Conservation (phyloP, 805 yeast genomes). For the Saturnispora sanitii region DNA sequence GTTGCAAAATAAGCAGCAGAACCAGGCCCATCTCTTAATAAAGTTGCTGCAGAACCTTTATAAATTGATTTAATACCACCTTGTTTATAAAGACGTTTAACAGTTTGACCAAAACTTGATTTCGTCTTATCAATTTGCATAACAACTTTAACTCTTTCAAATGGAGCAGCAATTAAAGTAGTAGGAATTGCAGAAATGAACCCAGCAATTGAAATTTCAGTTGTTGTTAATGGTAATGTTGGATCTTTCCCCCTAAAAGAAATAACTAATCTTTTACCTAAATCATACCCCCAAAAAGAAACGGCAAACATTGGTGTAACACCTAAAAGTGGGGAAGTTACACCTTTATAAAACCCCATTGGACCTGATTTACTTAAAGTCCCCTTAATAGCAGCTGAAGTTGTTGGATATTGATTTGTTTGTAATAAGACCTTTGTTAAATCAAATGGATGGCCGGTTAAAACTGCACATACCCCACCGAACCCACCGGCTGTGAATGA, state of each 20-base stretch:
- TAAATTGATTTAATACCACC: conserved; percentile 83
- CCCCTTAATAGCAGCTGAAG: conserved; percentile 56
- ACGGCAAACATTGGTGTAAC: conserved; percentile 99
- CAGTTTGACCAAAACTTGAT: conserved; percentile 42
- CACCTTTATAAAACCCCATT: conserved; percentile 84
- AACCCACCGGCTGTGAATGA: conserved; percentile 91
- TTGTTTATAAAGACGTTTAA: conserved; percentile 55
- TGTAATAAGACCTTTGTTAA: conserved; percentile 86
- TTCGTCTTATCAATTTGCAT: conserved; percentile 54
- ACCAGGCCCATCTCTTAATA: conserved; percentile 97
- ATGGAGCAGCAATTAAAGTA: conserved; percentile 94
- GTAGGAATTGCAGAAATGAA: conserved; percentile 92
- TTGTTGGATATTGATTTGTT: conserved; percentile 57
- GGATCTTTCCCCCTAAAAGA: conserved; percentile 26
- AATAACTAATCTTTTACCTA: conserved; percentile 72
- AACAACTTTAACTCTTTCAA: conserved; percentile 90
- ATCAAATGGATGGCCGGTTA: conserved; percentile 96
- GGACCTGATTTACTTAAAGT: conserved; percentile 70
- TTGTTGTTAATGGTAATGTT: conserved; percentile 32
- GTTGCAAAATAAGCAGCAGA: conserved; percentile 93
- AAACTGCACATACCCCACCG: conserved; percentile 92
- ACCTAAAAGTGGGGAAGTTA: conserved; percentile 87
- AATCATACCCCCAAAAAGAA: conserved; percentile 96
- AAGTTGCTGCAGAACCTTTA: conserved; percentile 85
- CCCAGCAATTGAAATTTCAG: conserved; percentile 82